Evolutionary conservation across 225 moss, liverwort and hornwort species (phyloP).

Genomic region (Pseudisothecium myosuroides): DNA sequence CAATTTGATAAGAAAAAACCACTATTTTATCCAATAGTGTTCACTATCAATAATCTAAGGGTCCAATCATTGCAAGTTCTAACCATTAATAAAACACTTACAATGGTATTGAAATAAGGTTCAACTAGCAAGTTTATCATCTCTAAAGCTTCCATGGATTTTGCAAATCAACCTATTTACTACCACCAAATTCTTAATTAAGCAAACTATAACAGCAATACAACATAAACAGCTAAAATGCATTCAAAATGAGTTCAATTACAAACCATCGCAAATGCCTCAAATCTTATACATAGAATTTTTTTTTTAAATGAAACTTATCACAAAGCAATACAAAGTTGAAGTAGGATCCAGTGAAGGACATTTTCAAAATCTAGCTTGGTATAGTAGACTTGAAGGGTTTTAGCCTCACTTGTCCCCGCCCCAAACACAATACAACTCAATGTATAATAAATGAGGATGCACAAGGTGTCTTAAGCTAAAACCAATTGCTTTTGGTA

Average conservation of each 20-base stretch:
- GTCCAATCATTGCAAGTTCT: not conserved
- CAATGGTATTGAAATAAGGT: not conserved
- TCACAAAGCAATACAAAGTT: not conserved
- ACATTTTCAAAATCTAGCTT: not conserved
- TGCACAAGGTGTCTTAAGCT: not conserved
- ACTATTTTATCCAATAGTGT: not conserved
- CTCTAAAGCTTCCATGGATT: not conserved
- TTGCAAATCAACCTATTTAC: not conserved
- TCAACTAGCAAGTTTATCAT: not conserved
- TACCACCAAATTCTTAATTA: not conserved
- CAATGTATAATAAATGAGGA: not conserved
- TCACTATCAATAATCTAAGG: not conserved
- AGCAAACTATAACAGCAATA: not conserved
- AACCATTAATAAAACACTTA: not conserved
- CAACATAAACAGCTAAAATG: not conserved
- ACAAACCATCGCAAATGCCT: not conserved
- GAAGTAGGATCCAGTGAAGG: not conserved
- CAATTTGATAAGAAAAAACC: not conserved
- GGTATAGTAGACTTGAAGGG: too few relatives aligned
- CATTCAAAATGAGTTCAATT: not conserved
- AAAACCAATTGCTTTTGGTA: not conserved
- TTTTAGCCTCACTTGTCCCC: too few relatives aligned
- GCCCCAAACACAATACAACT: fast-evolving
- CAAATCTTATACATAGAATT: not conserved
- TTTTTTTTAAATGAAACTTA: not conserved